Conservation (phyloP, 108 stramenopile species). For the Skeletonema tropicum region DNA sequence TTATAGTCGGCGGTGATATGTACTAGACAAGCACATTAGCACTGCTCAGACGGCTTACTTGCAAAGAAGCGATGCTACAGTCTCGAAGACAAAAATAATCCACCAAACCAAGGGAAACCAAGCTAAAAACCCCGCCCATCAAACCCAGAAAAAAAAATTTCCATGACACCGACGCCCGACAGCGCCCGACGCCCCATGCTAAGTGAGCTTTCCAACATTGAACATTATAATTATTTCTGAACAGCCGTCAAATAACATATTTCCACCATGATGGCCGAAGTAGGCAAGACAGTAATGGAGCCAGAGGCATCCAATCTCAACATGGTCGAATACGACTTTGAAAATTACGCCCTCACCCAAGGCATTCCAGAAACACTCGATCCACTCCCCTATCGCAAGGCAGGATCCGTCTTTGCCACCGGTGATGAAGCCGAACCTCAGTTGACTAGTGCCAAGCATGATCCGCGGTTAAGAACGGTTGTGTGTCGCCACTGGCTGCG, state of each 20-base stretch:
- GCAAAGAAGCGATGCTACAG: no score
- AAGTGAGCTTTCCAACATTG: background rate
- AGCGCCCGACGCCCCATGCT: no score
- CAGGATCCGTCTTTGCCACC: slow-evolving; percentile 83
- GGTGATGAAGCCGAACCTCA: slow-evolving; percentile 74
- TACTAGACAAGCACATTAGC: no score
- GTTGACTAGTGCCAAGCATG: slow-evolving; percentile 83
- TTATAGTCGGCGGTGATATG: no score
- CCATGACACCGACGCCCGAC: no score
- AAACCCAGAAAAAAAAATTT: no score
- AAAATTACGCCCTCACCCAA: slow-evolving; percentile 82
- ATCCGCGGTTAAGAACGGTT: slow-evolving; percentile 91
- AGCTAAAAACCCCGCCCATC: no score
- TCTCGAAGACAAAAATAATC: no score
- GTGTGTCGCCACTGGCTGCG: slow-evolving; percentile 96
- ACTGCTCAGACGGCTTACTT: no score
- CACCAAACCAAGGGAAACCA: no score
- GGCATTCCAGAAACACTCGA: slow-evolving; percentile 91
- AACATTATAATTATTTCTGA: background rate
- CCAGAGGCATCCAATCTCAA: slow-evolving; percentile 49
- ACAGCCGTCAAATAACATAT: background rate
- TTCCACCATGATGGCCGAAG: slow-evolving; percentile 26
- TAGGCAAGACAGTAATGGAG: slow-evolving; percentile 37
- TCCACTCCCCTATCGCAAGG: slow-evolving; percentile 88
- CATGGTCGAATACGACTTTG: slow-evolving; percentile 87